Evolutionary conservation across 768 basidiomycete genomes (phyloP), one percentile per base, ranked within the genome.

Genomic region (Holtermanniella nyarrowii): DNA sequence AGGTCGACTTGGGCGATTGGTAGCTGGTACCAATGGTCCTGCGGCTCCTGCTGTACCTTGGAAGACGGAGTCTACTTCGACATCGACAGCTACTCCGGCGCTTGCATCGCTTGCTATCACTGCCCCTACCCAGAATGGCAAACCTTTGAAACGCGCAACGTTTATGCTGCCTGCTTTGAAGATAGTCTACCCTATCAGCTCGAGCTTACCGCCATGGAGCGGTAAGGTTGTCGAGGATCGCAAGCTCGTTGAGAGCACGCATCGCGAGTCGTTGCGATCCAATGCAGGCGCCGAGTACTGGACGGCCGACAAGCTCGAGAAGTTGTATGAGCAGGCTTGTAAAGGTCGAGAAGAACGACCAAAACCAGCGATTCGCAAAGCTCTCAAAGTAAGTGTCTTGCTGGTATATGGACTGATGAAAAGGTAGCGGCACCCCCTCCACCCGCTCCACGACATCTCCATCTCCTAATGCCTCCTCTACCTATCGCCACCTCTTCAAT

Each of bases 151-250:
- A 65, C 75, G 86, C 46, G 95, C 91, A 0, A 86, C 93, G 61
- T 96, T 96, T 67, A 86, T 93, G 58, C 75, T 95, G 12, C 87
- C 87, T 0, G 79, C 85, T 59, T 79, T 95, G 60, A 82, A 81
- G 26, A 86, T 85, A 21, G 81, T 90, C 26, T 96, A 97, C 69
- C 89, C 90, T 0, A 91, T 96, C 68, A 85, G 84, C 23, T 81
- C 83, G 1, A 61, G 82, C 14, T 85, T 85, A 47, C 86, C 93
- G 5, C 91, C 91, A 1, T 85, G 81, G 44, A 86, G 82, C 2
- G 82, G 83, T 0, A 78, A 78, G 2, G 74, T 88, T 47, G 82
- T 82, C 70, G 85, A 88, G 54, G 87, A 91, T 75, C 86, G 85
- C 72, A 76, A 77, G 51, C 78, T 80, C n/a, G 83, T 68, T 22